Percentiles rank a stretch among this genome's conserved stretches.
These are phyloP conservation scores for Colletotrichum lindemuthianum DNA, from an alignment of 2,329 filamentous ascomycete species.

Conservation along the genomic window DNA sequence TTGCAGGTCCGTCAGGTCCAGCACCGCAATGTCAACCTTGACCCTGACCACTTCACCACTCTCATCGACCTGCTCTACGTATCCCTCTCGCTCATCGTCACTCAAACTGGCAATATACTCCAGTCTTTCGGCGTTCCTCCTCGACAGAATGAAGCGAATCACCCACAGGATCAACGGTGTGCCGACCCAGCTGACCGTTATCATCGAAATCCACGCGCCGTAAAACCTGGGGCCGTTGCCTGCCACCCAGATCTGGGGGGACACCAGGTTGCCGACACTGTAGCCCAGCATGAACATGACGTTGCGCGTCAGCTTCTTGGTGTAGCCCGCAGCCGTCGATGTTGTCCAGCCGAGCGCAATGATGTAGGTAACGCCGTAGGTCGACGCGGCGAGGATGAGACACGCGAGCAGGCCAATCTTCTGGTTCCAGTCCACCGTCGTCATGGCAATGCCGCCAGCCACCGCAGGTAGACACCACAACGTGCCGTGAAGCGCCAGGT, in stretches of 20 bases:
- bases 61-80: slow-evolving; percentile 45
- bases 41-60: slow-evolving; percentile 41
- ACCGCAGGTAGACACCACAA: slow-evolving; percentile 46
- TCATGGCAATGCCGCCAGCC: slow-evolving; percentile 45
- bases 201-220: slow-evolving; percentile 45
- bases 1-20: slow-evolving; percentile 51
- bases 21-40: slow-evolving; percentile 48
- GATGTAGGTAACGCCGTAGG: slow-evolving; percentile 48
- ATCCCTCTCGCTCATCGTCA: slow-evolving; percentile 37
- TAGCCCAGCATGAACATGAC: slow-evolving; percentile 51
- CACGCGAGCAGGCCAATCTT: slow-evolving; percentile 44
- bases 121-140: slow-evolving; percentile 44
- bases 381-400: slow-evolving; percentile 44
- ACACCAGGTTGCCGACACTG: slow-evolving; percentile 48
- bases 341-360: slow-evolving; percentile 50
- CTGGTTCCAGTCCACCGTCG: slow-evolving; percentile 42
- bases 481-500: slow-evolving; percentile 43
- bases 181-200: slow-evolving; percentile 47
- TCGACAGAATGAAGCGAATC: slow-evolving; percentile 45
- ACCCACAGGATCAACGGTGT: slow-evolving; percentile 47
- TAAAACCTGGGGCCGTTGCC: slow-evolving; percentile 45
- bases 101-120: slow-evolving; percentile 42
- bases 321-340: slow-evolving; percentile 50
- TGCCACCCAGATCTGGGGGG: slow-evolving; percentile 48
- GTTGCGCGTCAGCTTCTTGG: slow-evolving; percentile 55